Conservation (phyloP, 768 basidiomycete species). For the Pleurotus giganteus region DNA sequence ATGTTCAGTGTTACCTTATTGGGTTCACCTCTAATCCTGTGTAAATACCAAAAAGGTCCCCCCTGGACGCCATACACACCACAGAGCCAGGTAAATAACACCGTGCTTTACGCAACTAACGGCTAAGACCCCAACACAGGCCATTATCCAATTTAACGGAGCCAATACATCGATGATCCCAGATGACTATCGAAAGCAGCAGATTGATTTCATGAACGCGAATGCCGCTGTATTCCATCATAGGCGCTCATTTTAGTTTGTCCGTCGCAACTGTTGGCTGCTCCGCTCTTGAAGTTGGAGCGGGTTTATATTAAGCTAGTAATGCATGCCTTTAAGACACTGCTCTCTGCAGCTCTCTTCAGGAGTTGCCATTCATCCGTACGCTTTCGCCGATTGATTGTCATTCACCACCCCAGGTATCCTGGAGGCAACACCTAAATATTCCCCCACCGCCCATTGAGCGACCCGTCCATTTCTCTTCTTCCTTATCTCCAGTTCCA, state of each 20-base stretch:
- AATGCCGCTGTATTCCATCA: slow-evolving; percentile 22
- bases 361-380: too few species aligned
- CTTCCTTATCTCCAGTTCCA: slow-evolving; percentile 1
- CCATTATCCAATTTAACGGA: slow-evolving; percentile 33
- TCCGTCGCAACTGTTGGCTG: not conserved
- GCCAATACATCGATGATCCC: slow-evolving; percentile 32
- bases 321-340: too few species aligned
- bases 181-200: slow-evolving; percentile 33
- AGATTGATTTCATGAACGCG: slow-evolving; percentile 35
- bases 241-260: slow-evolving; percentile 5
- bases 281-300: not conserved
- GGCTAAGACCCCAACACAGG: slow-evolving; percentile 16
- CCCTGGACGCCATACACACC: slow-evolving; percentile 29
- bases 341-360: too few species aligned
- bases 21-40: not conserved
- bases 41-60: slow-evolving; percentile 18
- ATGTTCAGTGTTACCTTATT: slow-evolving; percentile 14
- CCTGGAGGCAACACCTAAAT: too few species aligned
- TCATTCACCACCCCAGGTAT: too few species aligned
- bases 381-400: too few species aligned
- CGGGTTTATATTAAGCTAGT: too few species aligned
- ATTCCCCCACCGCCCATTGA: too few species aligned
- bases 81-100: slow-evolving; percentile 19
- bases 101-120: not conserved
- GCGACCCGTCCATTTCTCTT: not conserved